Conservation (phyloP, 106 monocot species). For the Dendrobium chrysotoxum region DNA sequence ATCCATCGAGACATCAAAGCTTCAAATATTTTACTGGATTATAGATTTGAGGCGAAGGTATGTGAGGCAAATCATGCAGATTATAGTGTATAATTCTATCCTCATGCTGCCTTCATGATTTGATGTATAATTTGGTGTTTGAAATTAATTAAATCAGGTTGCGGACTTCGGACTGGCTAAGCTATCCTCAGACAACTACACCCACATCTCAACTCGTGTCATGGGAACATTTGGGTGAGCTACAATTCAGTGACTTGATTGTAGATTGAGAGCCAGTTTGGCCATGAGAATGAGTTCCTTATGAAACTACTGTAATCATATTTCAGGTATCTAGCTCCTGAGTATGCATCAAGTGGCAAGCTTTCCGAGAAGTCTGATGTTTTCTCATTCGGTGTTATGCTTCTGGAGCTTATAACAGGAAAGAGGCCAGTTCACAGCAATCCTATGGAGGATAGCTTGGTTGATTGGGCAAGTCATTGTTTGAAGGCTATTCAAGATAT, state of each 20-base stretch:
- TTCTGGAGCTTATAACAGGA: slow-evolving; percentile 84
- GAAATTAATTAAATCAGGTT: slow-evolving; percentile 29
- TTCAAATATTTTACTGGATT: slow-evolving; percentile 69
- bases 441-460: slow-evolving; percentile 76
- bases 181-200: slow-evolving; percentile 70
- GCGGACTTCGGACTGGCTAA: slow-evolving; percentile 90
- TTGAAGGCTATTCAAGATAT: background rate
- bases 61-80: background rate
- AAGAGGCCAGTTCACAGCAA: slow-evolving; percentile 52
- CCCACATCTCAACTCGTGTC: slow-evolving; percentile 84
- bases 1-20: slow-evolving; percentile 91
- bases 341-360: slow-evolving; percentile 90
- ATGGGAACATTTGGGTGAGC: slow-evolving; percentile 92
- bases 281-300: background rate
- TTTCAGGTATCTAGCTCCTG: slow-evolving; percentile 75
- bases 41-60: slow-evolving; percentile 84
- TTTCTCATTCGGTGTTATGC: slow-evolving; percentile 88
- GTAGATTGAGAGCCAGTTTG: too few species aligned
- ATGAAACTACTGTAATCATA: background rate
- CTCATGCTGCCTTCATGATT: background rate
- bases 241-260: background rate
- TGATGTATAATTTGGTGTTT: background rate
- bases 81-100: background rate
- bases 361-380: slow-evolving; percentile 86
- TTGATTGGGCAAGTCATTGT: slow-evolving; percentile 48